phyloP scores from a whole-genome alignment of 371 early-diverging fungal genomes.

The Lichtheimia ramosa region DNA sequence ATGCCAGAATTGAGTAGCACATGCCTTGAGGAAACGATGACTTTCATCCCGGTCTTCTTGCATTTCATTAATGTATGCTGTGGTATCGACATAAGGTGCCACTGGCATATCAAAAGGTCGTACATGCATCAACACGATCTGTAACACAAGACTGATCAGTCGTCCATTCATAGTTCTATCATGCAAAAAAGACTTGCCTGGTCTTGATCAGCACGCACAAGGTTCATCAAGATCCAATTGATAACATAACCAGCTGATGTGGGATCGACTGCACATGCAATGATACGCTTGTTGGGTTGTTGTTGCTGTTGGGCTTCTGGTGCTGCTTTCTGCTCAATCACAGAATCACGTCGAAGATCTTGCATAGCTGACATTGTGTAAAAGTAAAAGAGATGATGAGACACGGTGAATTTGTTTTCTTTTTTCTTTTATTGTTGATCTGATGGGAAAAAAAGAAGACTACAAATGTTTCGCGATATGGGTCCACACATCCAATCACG shows the following conservation, averaged over 20 bases:
- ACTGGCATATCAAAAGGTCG: constrained; percentile 34
- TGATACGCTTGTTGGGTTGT: constrained; percentile 21
- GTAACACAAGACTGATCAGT: not conserved
- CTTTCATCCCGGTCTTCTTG: constrained; percentile 40
- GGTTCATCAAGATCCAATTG: constrained; percentile 47
- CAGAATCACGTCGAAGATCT: not conserved
- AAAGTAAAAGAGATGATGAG: not conserved
- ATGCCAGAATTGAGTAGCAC: constrained; percentile 26
- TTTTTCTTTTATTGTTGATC: constrained; percentile 1
- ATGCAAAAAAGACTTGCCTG: constrained; percentile 16
- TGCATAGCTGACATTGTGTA: not conserved
- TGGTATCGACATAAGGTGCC: constrained; percentile 36
- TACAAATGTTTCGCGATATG: not conserved
- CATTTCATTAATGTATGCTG: constrained; percentile 31
- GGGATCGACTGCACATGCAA: constrained; percentile 37
- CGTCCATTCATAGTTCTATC: not conserved
- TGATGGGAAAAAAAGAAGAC: not conserved
- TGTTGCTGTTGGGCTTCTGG: not conserved
- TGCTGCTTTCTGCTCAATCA: not conserved
- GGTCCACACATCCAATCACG: not conserved
- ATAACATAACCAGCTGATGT: constrained; percentile 33
- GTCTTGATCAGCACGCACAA: constrained; percentile 36
- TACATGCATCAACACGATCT: constrained; percentile 39
- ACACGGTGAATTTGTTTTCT: not conserved
- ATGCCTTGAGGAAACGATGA: constrained; percentile 33